These are phyloP conservation scores for Zoysia matrella DNA, from an alignment of 202 grass and related monocot genomes.

Conservation along the genomic window DNA sequence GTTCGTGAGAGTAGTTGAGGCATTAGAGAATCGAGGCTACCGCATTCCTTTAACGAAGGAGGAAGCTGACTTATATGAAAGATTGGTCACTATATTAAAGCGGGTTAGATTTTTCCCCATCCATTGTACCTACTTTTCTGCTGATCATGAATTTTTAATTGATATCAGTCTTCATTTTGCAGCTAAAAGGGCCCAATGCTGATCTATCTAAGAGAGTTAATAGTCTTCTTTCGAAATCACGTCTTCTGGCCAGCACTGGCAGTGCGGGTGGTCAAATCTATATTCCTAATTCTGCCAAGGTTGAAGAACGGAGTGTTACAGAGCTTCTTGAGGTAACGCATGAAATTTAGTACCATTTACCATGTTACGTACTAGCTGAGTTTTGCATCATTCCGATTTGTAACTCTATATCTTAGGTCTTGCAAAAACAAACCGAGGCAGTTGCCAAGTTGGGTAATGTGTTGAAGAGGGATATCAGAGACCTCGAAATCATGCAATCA, in stretches of 20 bases:
- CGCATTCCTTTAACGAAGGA: constrained; percentile 73
- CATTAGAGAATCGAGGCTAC: constrained; percentile 78
- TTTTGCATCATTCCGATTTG: constrained; percentile 19
- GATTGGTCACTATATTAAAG: constrained; percentile 64
- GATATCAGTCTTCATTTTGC: constrained; percentile 7
- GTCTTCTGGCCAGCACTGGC: constrained; percentile 66
- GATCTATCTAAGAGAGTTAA: constrained; percentile 85
- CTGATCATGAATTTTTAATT: constrained; percentile 15
- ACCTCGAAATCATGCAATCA: constrained; percentile 80
- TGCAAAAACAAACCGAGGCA: constrained; percentile 86
- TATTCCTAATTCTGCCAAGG: constrained; percentile 70
- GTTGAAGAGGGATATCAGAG: constrained; percentile 87
- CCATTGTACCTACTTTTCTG: constrained; percentile 17
- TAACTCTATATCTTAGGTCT: constrained; percentile 51
- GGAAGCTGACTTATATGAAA: constrained; percentile 75
- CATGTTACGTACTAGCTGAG: not conserved
- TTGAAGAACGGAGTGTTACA: constrained; percentile 72
- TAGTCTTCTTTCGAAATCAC: constrained; percentile 71
- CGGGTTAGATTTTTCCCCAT: constrained; percentile 51
- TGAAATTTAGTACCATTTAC: not conserved
- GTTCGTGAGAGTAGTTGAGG: constrained; percentile 91
- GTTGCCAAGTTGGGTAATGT: constrained; percentile 88
- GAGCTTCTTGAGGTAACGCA: constrained; percentile 73
- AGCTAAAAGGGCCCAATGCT: constrained; percentile 80
- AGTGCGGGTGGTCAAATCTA: constrained; percentile 56